Evolutionary conservation across 2,329 filamentous ascomycete genomes (phyloP).

Genomic region (Amauroascus niger): DNA sequence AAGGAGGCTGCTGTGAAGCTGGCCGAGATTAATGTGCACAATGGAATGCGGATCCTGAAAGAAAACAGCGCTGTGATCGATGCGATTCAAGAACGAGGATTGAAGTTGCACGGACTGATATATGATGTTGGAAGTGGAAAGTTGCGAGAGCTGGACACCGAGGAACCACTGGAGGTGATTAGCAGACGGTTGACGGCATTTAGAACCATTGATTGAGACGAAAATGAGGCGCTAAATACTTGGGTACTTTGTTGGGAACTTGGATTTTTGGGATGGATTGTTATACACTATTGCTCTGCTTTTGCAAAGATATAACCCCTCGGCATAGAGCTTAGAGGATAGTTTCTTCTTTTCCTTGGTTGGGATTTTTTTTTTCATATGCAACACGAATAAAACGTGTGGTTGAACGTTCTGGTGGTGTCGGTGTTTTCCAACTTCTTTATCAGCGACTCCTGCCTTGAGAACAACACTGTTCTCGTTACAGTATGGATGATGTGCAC

Average conservation of each 20-base stretch:
- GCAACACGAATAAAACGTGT: neutral
- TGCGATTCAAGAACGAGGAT: constrained; percentile 58
- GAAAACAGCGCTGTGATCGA: constrained; percentile 60
- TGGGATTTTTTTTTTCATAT: neutral
- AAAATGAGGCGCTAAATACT: no score
- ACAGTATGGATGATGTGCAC: neutral
- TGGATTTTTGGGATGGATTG: neutral
- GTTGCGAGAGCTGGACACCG: constrained; percentile 44
- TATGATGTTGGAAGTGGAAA: constrained; percentile 56
- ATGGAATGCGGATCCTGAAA: constrained; percentile 57
- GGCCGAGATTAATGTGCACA: constrained; percentile 66
- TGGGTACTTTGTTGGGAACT: neutral
- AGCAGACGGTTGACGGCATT: constrained; percentile 35
- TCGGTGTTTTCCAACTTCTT: neutral
- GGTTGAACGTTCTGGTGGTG: neutral
- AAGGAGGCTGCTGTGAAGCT: constrained; percentile 51
- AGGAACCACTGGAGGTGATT: constrained; percentile 33
- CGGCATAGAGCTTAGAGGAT: neutral
- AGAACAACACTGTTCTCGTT: neutral
- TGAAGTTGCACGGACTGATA: constrained; percentile 68
- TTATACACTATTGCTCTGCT: neutral
- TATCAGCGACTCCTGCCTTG: neutral
- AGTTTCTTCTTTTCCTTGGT: neutral
- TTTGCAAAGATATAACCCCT: neutral
- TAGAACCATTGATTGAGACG: constrained; percentile 23